Evolutionary conservation across 257 asterid species (phyloP).

Genomic region (Thymus mandschuricus): DNA sequence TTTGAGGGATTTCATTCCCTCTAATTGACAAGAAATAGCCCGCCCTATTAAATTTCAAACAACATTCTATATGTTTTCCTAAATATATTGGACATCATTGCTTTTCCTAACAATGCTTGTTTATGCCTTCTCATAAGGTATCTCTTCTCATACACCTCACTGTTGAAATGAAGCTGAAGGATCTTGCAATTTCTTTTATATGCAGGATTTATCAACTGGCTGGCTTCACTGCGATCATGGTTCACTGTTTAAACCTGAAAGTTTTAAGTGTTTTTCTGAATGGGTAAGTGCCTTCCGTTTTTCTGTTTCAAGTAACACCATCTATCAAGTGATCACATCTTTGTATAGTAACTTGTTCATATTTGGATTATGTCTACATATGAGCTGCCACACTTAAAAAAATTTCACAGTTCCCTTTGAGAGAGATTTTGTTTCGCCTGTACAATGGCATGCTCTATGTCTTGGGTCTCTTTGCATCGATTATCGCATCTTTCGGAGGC

Average conservation of each 20-base stretch:
- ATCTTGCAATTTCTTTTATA: slow-evolving; percentile 17
- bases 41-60: not conserved
- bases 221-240: slow-evolving; percentile 94
- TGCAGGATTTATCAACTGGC: slow-evolving; percentile 81
- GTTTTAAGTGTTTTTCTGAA: slow-evolving; percentile 56
- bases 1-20: not conserved
- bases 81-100: not conserved
- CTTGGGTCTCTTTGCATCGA: slow-evolving; percentile 88
- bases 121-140: not conserved
- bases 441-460: slow-evolving; percentile 80
- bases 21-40: not conserved
- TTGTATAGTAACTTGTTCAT: not conserved
- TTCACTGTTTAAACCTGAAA: slow-evolving; percentile 62
- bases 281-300: slow-evolving; percentile 49
- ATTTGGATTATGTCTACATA: slow-evolving; percentile 21
- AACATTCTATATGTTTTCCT: not conserved
- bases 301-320: not conserved
- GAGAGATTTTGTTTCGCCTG: slow-evolving; percentile 66
- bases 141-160: not conserved
- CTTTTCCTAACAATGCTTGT: not conserved
- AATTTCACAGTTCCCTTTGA: slow-evolving; percentile 68
- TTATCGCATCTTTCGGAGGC: slow-evolving; percentile 91
- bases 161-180: not conserved
- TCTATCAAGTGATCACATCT: slow-evolving; percentile 2
- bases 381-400: slow-evolving; percentile 13